These are phyloP conservation scores for Tulasnella calospora DNA, from an alignment of 768 basidiomycete species.

Conservation along the genomic window DNA sequence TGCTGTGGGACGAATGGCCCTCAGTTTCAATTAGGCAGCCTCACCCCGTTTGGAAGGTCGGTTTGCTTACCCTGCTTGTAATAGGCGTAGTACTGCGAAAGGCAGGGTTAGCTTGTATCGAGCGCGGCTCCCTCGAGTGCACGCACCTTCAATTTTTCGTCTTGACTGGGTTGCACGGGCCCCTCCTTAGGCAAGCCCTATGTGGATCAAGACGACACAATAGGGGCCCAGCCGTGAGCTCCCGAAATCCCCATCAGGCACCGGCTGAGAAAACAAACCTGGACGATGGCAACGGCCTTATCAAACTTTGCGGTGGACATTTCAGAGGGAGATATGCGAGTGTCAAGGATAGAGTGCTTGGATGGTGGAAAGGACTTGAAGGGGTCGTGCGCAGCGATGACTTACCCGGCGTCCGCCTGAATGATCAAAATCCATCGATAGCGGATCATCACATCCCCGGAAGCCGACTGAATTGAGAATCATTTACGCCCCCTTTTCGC, in stretches of 20 bases:
- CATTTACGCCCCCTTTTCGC: background rate
- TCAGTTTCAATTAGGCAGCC: conserved; percentile 17
- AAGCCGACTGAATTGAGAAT: background rate
- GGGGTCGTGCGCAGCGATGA: background rate
- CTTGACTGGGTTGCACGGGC: conserved; percentile 63
- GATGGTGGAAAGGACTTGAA: background rate
- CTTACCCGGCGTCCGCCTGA: background rate
- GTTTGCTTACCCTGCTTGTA: conserved; percentile 78
- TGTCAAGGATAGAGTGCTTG: background rate
- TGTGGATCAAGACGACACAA: background rate
- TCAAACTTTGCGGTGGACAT: conserved; percentile 74
- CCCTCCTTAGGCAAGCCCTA: conserved; percentile 70
- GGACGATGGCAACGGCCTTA: conserved; percentile 61
- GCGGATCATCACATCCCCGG: background rate
- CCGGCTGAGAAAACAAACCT: background rate
- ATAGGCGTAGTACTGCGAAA: conserved; percentile 77
- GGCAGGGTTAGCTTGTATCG: background rate
- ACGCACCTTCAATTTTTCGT: conserved; percentile 57
- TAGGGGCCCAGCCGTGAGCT: background rate
- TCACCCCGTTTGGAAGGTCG: conserved; percentile 15
- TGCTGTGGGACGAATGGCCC: conserved; percentile 41
- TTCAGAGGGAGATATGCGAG: conserved; percentile 27
- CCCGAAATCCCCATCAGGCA: background rate
- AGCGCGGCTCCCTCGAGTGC: background rate
- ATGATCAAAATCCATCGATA: conserved; percentile 2